Conservation (phyloP, 1,284 basidiomycete species). For the Fomitopsis schrenkii region DNA sequence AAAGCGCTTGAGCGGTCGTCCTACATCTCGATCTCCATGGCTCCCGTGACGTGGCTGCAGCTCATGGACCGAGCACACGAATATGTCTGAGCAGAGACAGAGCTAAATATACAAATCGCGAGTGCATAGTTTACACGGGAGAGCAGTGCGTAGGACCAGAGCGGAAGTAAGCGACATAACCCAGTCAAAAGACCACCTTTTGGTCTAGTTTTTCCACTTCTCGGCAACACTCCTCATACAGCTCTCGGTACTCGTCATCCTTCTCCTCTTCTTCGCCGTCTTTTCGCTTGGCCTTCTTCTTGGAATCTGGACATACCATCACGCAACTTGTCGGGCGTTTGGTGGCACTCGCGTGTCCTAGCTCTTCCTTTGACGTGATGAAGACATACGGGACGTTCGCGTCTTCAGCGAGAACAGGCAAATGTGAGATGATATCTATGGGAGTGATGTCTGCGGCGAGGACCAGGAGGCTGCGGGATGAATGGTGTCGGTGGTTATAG, state of each 20-base stretch:
- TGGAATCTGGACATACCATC: conserved; percentile 83
- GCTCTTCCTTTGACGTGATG: conserved; percentile 87
- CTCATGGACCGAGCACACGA: background rate
- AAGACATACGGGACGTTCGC: conserved; percentile 92
- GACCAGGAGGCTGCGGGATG: conserved; percentile 66
- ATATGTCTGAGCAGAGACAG: background rate
- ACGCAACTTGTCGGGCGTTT: conserved; percentile 99
- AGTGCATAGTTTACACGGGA: conserved; percentile 5
- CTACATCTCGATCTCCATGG: conserved; percentile 12
- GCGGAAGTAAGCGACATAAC: conserved; percentile 2
- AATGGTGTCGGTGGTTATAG: background rate
- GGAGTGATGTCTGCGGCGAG: conserved; percentile 98
- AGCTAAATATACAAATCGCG: conserved; percentile 8
- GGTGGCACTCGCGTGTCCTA: conserved; percentile 93
- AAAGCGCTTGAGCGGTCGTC: conserved; percentile 12
- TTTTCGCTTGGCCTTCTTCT: conserved; percentile 65
- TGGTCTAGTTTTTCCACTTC: conserved; percentile 84
- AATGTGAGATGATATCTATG: conserved; percentile 96
- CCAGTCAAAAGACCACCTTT: conserved; percentile 55
- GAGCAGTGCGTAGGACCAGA: conserved; percentile 1
- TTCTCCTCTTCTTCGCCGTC: conserved; percentile 61
- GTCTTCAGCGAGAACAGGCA: conserved; percentile 95
- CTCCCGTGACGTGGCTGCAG: conserved; percentile 25
- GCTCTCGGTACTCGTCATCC: conserved; percentile 79
- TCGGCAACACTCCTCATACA: conserved; percentile 81